These are phyloP conservation scores for Populus deltoides DNA, from an alignment of 345 rosid genomes.

Conservation along the genomic window DNA sequence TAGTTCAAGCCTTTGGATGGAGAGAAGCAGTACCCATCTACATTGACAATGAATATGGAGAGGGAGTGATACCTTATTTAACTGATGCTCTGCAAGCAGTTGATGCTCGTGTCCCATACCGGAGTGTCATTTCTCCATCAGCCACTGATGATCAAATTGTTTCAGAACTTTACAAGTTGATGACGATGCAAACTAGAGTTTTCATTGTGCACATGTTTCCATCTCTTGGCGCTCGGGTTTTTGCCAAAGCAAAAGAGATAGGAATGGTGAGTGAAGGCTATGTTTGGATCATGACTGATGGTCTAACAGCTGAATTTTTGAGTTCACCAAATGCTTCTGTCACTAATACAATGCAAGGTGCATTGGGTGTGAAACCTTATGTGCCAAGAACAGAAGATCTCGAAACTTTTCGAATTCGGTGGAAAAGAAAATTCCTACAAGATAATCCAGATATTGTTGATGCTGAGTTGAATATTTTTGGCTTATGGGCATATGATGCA, in stretches of 20 bases:
- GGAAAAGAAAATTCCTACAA: conserved; percentile 19
- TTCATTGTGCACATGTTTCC: conserved; percentile 48
- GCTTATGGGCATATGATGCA: conserved; percentile 41
- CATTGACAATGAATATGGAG: conserved; percentile 41
- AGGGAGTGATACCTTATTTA: conserved; percentile 47
- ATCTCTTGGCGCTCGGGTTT: conserved; percentile 35
- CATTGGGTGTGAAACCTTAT: conserved; percentile 37
- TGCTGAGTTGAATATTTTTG: conserved; percentile 14
- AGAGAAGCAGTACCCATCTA: conserved; percentile 52
- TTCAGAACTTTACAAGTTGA: conserved; percentile 49
- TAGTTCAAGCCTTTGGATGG: conserved; percentile 27
- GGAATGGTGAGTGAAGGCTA: conserved; percentile 75
- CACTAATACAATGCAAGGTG: conserved; percentile 43
- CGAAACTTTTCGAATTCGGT: conserved; percentile 17
- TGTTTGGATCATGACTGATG: conserved; percentile 66
- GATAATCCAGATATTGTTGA: conserved; percentile 12
- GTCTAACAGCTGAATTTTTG: conserved; percentile 48
- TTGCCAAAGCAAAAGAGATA: conserved; percentile 41
- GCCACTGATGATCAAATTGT: conserved; percentile 45
- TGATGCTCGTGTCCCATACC: conserved; percentile 40
- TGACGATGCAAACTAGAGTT: conserved; percentile 50
- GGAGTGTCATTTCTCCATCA: conserved; percentile 37
- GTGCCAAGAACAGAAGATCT: conserved; percentile 19
- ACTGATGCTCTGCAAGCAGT: conserved; percentile 42
- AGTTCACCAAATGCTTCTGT: conserved; percentile 29